Evolutionary conservation across 106 monocot species (phyloP).

Genomic region (Agapanthus africanus): DNA sequence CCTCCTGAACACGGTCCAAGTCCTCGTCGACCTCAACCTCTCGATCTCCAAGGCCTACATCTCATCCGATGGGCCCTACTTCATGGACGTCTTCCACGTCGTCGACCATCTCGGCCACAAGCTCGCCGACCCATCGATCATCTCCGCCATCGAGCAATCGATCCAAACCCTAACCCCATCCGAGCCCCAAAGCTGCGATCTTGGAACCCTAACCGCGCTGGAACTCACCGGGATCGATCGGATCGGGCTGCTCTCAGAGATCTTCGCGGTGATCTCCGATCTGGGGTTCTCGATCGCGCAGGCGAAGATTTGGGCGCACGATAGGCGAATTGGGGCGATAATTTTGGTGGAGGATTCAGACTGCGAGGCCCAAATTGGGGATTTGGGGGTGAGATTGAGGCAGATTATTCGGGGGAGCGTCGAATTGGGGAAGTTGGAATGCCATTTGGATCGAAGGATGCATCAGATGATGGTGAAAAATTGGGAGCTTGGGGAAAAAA

Average conservation of each 20-base stretch:
- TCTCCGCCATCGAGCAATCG: conserved; percentile 41
- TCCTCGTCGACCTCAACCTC: conserved; percentile 14
- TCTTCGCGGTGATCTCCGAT: conserved; percentile 40
- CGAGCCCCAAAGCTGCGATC: too few species aligned
- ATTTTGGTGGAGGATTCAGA: conserved; percentile 27
- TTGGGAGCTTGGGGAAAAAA: conserved; percentile 39
- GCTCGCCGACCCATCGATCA: conserved; percentile 28
- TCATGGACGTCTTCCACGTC: conserved; percentile 74
- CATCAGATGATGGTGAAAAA: conserved; percentile 32
- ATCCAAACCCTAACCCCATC: not conserved
- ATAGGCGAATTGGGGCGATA: conserved; percentile 36
- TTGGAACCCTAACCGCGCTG: conserved; percentile 21
- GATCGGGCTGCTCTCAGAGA: conserved; percentile 45
- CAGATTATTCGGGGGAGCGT: conserved; percentile 18
- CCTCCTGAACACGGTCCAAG: conserved; percentile 11
- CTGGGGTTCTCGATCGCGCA: conserved; percentile 17
- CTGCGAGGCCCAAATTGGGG: not conserved
- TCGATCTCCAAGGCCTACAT: conserved; percentile 45
- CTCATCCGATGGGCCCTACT: conserved; percentile 59
- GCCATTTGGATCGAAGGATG: conserved; percentile 16
- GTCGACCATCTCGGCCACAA: conserved; percentile 44
- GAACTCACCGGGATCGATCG: conserved; percentile 34
- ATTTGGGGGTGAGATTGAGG: conserved; percentile 10
- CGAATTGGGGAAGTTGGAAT: not conserved
- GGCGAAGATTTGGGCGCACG: conserved; percentile 54